Percentiles rank a stretch among this genome's conserved stretches.
Evolutionary conservation across 345 rosid species (phyloP).

Genomic region (Pistacia atlantica): DNA sequence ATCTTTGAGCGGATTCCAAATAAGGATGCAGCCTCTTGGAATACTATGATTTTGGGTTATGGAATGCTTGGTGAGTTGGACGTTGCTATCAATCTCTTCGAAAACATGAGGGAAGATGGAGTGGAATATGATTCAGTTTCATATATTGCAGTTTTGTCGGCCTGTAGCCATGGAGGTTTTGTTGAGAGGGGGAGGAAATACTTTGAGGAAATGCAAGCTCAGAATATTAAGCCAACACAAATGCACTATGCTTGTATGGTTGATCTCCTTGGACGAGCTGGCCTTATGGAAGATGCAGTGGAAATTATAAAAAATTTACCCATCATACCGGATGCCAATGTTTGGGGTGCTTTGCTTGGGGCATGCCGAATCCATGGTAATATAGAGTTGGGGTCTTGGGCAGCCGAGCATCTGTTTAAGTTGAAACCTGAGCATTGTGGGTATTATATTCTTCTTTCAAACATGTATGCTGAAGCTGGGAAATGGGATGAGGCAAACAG

Average conservation of each 20-base stretch:
- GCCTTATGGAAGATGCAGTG: slow-evolving; percentile 43
- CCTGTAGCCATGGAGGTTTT: slow-evolving; percentile 57
- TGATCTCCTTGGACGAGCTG: slow-evolving; percentile 61
- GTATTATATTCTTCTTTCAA: slow-evolving; percentile 49
- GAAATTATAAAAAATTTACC: slow-evolving; percentile 35
- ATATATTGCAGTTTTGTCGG: slow-evolving; percentile 51
- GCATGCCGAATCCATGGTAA: slow-evolving; percentile 51
- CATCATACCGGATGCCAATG: slow-evolving; percentile 39
- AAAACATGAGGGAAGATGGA: slow-evolving; percentile 42
- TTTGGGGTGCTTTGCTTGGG: slow-evolving; percentile 60
- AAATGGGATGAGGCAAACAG: slow-evolving; percentile 59
- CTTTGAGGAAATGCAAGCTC: slow-evolving; percentile 41
- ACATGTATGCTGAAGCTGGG: slow-evolving; percentile 54
- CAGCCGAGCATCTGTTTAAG: slow-evolving; percentile 51
- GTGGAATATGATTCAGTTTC: slow-evolving; percentile 45
- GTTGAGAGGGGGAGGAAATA: slow-evolving; percentile 46
- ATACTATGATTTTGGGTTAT: slow-evolving; percentile 48
- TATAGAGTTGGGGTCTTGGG: slow-evolving; percentile 53
- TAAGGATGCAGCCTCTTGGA: slow-evolving; percentile 55
- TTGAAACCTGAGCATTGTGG: slow-evolving; percentile 56
- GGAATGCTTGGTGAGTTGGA: slow-evolving; percentile 49
- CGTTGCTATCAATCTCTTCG: slow-evolving; percentile 40
- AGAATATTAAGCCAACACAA: slow-evolving; percentile 35
- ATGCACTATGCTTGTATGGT: slow-evolving; percentile 63
- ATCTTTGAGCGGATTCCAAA: slow-evolving; percentile 33